Percentiles rank a stretch among this genome's conserved stretches.
phyloP scores from a whole-genome alignment of 2,329 filamentous ascomycete genomes.

The Colletotrichum truncatum region DNA sequence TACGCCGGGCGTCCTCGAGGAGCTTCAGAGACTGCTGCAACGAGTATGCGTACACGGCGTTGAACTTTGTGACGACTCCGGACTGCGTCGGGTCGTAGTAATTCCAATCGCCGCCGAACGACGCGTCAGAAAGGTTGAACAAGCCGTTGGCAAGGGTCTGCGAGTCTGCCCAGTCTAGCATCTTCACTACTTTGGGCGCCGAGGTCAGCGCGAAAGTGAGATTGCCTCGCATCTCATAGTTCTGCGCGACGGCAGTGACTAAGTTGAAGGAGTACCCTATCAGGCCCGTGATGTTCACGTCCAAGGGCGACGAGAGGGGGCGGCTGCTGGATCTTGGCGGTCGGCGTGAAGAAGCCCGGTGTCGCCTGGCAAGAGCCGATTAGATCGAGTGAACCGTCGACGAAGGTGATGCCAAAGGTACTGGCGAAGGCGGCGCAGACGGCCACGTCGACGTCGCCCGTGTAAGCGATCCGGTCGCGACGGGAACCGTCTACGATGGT shows the following conservation, averaged over 20 bases:
- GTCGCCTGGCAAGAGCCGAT: slow-evolving; percentile 39
- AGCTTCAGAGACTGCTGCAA: slow-evolving; percentile 37
- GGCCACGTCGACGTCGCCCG: slow-evolving; percentile 42
- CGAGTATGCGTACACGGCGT: slow-evolving; percentile 41
- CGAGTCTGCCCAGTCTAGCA: slow-evolving; percentile 46
- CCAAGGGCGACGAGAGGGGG: slow-evolving; percentile 31
- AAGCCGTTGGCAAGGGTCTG: slow-evolving; percentile 35
- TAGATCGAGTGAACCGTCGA: slow-evolving; percentile 34
- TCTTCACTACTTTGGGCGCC: slow-evolving; percentile 37
- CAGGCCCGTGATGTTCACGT: slow-evolving; percentile 40
- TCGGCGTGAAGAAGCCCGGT: slow-evolving; percentile 42
- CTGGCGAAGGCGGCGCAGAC: slow-evolving; percentile 36
- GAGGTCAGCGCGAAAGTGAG: slow-evolving; percentile 36
- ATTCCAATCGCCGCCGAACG: slow-evolving; percentile 44
- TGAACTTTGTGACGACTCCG: slow-evolving; percentile 42
- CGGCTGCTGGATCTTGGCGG: slow-evolving; percentile 41
- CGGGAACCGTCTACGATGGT: slow-evolving; percentile 46
- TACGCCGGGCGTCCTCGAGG: slow-evolving; percentile 32
- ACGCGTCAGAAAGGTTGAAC: slow-evolving; percentile 38
- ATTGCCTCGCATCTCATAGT: slow-evolving; percentile 40
- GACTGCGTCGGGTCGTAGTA: slow-evolving; percentile 43
- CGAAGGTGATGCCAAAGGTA: slow-evolving; percentile 37
- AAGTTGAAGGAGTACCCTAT: slow-evolving; percentile 47
- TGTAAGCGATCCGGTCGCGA: slow-evolving; percentile 43
- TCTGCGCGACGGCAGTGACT: slow-evolving; percentile 39